Evolutionary conservation across 2,329 filamentous ascomycete species (phyloP).

Genomic region (Huntiella bhutanensis): DNA sequence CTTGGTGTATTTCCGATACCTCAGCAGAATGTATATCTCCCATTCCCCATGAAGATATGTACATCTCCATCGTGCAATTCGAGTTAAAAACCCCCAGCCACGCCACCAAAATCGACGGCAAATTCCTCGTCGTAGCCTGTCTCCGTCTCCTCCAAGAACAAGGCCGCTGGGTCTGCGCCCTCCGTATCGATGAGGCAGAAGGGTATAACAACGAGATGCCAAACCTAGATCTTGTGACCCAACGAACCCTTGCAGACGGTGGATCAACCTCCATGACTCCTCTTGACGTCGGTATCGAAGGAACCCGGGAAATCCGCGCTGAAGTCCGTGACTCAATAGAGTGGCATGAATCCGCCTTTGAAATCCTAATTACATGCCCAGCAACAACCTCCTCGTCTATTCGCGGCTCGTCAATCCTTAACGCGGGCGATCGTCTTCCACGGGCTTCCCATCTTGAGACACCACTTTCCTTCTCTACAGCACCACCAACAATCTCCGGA

Average conservation of each 20-base stretch:
- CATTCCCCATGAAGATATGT: slow-evolving; percentile 9
- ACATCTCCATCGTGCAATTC: slow-evolving; percentile 9
- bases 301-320: slow-evolving; percentile 9
- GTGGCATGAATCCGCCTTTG: slow-evolving; percentile 10
- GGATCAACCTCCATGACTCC: slow-evolving; percentile 6
- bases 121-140: slow-evolving; percentile 10
- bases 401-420: background rate
- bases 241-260: background rate
- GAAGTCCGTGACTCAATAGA: slow-evolving; percentile 10
- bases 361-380: slow-evolving; percentile 8
- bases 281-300: slow-evolving; percentile 10
- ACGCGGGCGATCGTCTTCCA: slow-evolving; percentile 4
- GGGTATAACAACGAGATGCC: slow-evolving; percentile 11
- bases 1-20: slow-evolving; percentile 5
- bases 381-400: background rate
- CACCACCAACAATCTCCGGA: background rate
- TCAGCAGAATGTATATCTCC: slow-evolving; percentile 7
- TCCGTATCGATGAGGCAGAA: slow-evolving; percentile 8
- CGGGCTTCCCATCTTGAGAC: background rate
- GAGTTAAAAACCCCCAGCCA: slow-evolving; percentile 9
- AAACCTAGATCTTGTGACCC: background rate
- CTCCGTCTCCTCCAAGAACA: slow-evolving; percentile 3
- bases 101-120: slow-evolving; percentile 8
- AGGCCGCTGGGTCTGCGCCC: slow-evolving; percentile 9
- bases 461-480: background rate